phyloP scores from a whole-genome alignment of 441 rosid species.

The Mallotus repandus region DNA sequence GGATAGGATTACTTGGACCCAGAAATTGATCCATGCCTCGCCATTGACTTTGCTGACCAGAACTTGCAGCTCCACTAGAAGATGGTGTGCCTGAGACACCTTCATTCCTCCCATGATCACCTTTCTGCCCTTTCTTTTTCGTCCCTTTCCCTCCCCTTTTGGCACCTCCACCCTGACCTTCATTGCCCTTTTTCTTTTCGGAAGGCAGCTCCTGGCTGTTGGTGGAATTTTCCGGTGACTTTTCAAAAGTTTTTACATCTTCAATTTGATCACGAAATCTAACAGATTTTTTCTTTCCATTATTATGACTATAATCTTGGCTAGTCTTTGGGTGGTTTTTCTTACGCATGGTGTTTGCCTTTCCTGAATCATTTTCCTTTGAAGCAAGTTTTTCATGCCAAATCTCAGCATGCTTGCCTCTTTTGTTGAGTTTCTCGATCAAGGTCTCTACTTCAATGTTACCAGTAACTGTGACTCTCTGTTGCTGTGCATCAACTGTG shows the following conservation, averaged over 20 bases:
- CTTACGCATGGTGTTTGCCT: conserved; percentile 12
- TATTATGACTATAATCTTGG: neutral
- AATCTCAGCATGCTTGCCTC: conserved; percentile 59
- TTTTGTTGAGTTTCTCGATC: conserved; percentile 48
- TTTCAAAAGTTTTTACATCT: neutral
- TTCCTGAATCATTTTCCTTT: conserved; percentile 13
- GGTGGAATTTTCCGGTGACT: conserved; percentile 11
- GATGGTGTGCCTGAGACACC: conserved; percentile 4
- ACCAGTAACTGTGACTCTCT: conserved; percentile 60
- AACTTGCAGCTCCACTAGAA: conserved; percentile 14
- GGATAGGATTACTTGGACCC: conserved; percentile 22
- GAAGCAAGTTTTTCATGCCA: conserved; percentile 39
- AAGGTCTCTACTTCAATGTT: conserved; percentile 50
- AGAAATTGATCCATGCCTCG: conserved; percentile 9
- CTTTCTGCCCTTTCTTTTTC: conserved; percentile 18
- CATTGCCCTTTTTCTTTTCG: neutral
- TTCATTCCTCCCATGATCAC: neutral
- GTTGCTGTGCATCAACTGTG: conserved; percentile 45
- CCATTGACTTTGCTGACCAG: neutral
- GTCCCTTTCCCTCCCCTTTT: conserved; percentile 17
- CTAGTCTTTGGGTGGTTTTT: neutral
- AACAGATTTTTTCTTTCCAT: conserved; percentile 1
- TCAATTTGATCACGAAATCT: neutral
- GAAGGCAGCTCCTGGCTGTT: neutral
- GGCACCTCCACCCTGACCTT: neutral